phyloP scores from a whole-genome alignment of 768 basidiomycete species.

The Chalciporus chontae region DNA sequence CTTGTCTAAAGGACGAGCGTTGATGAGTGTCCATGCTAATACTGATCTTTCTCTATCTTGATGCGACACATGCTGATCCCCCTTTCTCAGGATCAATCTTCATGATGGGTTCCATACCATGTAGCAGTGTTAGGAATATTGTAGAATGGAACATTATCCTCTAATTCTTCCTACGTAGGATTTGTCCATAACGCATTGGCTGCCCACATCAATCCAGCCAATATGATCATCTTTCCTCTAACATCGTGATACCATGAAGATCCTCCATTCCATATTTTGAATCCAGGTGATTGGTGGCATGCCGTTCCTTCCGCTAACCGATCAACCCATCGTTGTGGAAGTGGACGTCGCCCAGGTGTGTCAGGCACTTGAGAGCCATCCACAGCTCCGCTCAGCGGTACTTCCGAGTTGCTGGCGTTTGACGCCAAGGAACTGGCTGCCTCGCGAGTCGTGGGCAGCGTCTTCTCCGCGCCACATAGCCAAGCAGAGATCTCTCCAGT shows the following conservation, averaged over 20 bases:
- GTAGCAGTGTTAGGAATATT: not conserved
- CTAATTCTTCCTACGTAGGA: slow-evolving; percentile 7
- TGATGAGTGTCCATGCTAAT: slow-evolving; percentile 92
- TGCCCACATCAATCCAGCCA: slow-evolving; percentile 54
- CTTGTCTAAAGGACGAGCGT: slow-evolving; percentile 65
- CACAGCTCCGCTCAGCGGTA: slow-evolving; percentile 7
- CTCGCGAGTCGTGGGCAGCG: slow-evolving; percentile 19
- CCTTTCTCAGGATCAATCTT: not conserved
- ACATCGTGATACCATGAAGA: slow-evolving; percentile 37
- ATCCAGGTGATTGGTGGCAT: slow-evolving; percentile 17
- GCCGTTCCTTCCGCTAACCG: slow-evolving; percentile 39
- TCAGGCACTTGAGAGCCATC: slow-evolving; percentile 24
- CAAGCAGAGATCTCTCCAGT: slow-evolving; percentile 65
- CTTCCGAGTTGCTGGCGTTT: slow-evolving; percentile 4
- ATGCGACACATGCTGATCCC: slow-evolving; percentile 16
- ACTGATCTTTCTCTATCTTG: slow-evolving; percentile 44
- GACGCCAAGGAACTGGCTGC: not conserved
- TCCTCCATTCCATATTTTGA: slow-evolving; percentile 30
- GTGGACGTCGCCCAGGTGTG: slow-evolving; percentile 34
- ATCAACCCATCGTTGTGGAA: slow-evolving; percentile 48
- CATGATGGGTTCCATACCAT: not conserved
- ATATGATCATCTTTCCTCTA: slow-evolving; percentile 40
- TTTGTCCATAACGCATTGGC: slow-evolving; percentile 59
- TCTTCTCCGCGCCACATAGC: slow-evolving; percentile 42
- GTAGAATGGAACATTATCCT: slow-evolving; percentile 3